Evolutionary conservation across 2,329 filamentous ascomycete genomes (phyloP).

Genomic region (Alternaria sp.): DNA sequence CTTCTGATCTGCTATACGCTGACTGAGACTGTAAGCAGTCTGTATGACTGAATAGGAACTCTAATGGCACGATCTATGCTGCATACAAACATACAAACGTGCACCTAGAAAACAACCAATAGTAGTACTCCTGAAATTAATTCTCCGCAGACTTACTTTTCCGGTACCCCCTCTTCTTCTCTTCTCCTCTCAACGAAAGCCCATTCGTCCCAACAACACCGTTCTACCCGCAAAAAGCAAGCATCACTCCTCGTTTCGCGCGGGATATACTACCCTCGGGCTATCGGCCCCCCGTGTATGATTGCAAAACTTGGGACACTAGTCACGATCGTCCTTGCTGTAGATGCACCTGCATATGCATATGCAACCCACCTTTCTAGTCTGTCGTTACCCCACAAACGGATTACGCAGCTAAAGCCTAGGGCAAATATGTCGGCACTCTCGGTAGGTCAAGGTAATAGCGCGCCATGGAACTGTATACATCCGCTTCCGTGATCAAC

Average conservation of each 20-base stretch:
- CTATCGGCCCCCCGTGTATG: neutral
- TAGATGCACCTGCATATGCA: conserved; percentile 2
- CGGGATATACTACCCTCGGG: neutral
- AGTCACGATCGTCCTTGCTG: neutral
- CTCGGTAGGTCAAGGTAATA: neutral
- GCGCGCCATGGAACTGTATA: neutral
- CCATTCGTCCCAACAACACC: conserved; percentile 1
- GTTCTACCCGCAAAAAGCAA: neutral
- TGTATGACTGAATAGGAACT: neutral
- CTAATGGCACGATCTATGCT: neutral
- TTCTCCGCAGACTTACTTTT: neutral
- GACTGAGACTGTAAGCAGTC: too few species aligned
- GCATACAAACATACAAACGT: neutral
- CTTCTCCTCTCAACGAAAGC: neutral
- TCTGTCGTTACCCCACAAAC: conserved; percentile 1
- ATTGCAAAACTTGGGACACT: neutral
- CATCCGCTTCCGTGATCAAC: neutral
- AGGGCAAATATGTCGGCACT: neutral
- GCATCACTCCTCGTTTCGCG: neutral
- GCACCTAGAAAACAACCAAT: neutral
- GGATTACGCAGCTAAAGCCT: conserved; percentile 3
- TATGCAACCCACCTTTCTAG: neutral
- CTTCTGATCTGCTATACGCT: neutral
- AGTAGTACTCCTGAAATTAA: neutral
- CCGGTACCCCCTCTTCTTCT: neutral